Conservation (phyloP, 495 filamentous ascomycete genomes). For the Amphirosellinia nigrospora region DNA sequence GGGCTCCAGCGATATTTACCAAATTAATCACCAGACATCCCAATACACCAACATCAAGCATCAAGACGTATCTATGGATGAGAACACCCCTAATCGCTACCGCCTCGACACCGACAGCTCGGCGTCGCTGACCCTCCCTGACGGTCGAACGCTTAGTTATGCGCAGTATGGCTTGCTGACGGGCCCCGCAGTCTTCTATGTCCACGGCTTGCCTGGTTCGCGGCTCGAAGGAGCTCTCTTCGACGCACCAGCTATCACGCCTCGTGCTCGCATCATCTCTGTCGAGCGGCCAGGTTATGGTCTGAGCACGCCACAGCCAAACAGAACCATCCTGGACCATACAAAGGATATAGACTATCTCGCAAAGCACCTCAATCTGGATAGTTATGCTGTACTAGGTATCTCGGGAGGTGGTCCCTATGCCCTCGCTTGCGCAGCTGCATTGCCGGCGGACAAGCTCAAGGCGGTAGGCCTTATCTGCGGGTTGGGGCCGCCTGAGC, state of each 20-base stretch:
- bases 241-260: constrained; percentile 35
- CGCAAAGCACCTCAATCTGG: constrained; percentile 42
- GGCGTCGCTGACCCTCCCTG: constrained; percentile 34
- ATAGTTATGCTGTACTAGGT: constrained; percentile 51
- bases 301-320: constrained; percentile 46
- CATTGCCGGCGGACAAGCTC: constrained; percentile 42
- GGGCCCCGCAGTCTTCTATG: constrained; percentile 45
- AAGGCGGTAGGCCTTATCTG: constrained; percentile 40
- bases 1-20: neutral
- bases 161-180: constrained; percentile 47
- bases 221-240: constrained; percentile 47
- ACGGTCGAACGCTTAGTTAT: constrained; percentile 49
- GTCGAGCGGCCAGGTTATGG: constrained; percentile 54
- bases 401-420: constrained; percentile 55
- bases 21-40: neutral
- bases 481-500: constrained; percentile 40
- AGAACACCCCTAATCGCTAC: constrained; percentile 16
- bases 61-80: constrained; percentile 12
- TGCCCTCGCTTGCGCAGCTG: constrained; percentile 51
- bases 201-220: constrained; percentile 53
- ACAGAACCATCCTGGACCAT: constrained; percentile 48
- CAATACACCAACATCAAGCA: neutral
- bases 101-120: constrained; percentile 18
- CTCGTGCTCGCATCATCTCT: constrained; percentile 46
- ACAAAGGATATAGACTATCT: constrained; percentile 47